Evolutionary conservation across 768 basidiomycete species (phyloP), one percentile per base, ranked within the genome.

Genomic region (Boletus coccyginus): DNA sequence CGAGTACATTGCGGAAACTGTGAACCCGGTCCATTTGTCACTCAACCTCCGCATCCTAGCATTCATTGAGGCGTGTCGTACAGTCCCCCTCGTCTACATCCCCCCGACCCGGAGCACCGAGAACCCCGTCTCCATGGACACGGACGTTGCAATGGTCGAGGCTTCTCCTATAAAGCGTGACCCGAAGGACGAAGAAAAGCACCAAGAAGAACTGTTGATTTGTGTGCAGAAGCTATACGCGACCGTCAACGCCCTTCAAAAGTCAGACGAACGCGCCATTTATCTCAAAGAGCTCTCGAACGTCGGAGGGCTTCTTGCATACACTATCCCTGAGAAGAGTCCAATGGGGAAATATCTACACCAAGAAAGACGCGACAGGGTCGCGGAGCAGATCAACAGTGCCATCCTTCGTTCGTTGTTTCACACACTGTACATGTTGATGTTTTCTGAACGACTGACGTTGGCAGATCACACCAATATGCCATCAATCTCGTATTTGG

Each of bases 381-480:
- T 97, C 21, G 94, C 94, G 7, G 89, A 92, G 55, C 90, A 94
- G 73, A 86, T 98, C 41, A 90, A 95, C 61, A 79, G 83, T 43
- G 94, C 94, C 16, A 89, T 97, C 46, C 72, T 97, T 13, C 76
- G 94, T 94, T 63, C 68, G 91, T 78, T 2, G 3, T 36, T 51
- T 53, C 3, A 9, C 39, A 2, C 13, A 6, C 5, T 1, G 38
- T 55, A 19, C 10, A 21, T 21, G 8, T 52, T 16, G 32, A 46
- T 8, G 24, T 29, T 12, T 10, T 50, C 46, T 59, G 51, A 69
- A 50, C 7, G 24, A 41, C 36, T 16, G 17, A 21, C 14, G 16
- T 38, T 46, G 53, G 27, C 46, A 90, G 88, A 82, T 64, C 74
- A 80, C 45, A 76, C 73, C 3, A 77, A 78, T 3, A 69, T 75